phyloP scores from a whole-genome alignment of 352 stramenopile species.

The Phytophthora lateralis region DNA sequence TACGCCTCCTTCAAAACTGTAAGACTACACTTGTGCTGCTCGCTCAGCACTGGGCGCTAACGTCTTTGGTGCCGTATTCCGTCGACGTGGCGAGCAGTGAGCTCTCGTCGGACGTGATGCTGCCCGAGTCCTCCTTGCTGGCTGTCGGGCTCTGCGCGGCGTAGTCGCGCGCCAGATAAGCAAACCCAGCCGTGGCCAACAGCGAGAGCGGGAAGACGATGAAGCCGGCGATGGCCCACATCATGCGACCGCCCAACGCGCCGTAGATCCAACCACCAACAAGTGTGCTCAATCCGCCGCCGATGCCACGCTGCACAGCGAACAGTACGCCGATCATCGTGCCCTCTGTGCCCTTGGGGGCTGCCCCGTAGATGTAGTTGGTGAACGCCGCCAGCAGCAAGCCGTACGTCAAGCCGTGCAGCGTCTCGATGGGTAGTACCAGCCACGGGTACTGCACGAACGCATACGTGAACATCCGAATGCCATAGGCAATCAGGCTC shows the following conservation, averaged over 20 bases:
- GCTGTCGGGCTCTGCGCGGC: slow-evolving; percentile 21
- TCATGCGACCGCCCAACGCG: slow-evolving; percentile 34
- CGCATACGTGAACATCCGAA: slow-evolving; percentile 43
- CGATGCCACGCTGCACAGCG: slow-evolving; percentile 43
- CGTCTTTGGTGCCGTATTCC: slow-evolving; percentile 33
- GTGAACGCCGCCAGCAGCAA: slow-evolving; percentile 46
- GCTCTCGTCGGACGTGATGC: slow-evolving; percentile 41
- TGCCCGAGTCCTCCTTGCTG: slow-evolving; percentile 30
- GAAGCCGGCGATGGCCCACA: slow-evolving; percentile 47
- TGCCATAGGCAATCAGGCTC: slow-evolving; percentile 45
- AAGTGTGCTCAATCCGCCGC: slow-evolving; percentile 41
- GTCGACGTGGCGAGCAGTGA: slow-evolving; percentile 22
- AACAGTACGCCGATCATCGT: slow-evolving; percentile 52
- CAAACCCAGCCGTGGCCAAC: slow-evolving; percentile 26
- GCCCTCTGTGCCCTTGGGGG: slow-evolving; percentile 42
- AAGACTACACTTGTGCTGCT: not conserved
- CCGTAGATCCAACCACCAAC: slow-evolving; percentile 48
- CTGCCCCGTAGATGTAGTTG: slow-evolving; percentile 48
- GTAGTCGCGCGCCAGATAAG: slow-evolving; percentile 39
- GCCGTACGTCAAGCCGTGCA: slow-evolving; percentile 52
- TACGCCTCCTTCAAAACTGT: slow-evolving; percentile 13
- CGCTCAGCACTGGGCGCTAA: slow-evolving; percentile 24
- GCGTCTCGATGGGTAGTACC: slow-evolving; percentile 41
- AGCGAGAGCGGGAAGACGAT: slow-evolving; percentile 41
- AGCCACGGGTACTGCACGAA: slow-evolving; percentile 46